Evolutionary conservation across 1,139 yeast species (phyloP).

Genomic region (Lodderomyces jiufengensis): DNA sequence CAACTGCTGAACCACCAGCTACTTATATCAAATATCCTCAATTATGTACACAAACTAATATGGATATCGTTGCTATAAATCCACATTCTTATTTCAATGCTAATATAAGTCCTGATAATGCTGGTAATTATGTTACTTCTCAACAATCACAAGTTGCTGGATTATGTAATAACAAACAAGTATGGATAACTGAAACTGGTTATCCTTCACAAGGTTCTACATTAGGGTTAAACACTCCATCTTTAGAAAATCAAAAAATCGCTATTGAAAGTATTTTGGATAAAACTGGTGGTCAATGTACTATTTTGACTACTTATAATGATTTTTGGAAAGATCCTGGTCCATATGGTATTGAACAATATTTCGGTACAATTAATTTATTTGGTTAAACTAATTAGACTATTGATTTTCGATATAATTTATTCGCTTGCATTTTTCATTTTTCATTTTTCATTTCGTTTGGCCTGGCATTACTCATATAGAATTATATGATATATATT

Average conservation of each 20-base stretch:
- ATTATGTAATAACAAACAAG: conserved; percentile 49
- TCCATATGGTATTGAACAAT: conserved; percentile 77
- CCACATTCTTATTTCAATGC: conserved; percentile 83
- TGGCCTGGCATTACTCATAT: no score
- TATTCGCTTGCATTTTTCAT: background rate
- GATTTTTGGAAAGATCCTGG: conserved; percentile 92
- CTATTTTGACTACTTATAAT: conserved; percentile 71
- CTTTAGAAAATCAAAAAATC: conserved; percentile 59
- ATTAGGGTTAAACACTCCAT: conserved; percentile 74
- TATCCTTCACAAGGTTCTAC: conserved; percentile 73
- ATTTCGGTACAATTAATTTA: conserved; percentile 65
- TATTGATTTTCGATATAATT: background rate
- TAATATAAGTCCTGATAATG: conserved; percentile 53
- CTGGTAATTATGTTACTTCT: conserved; percentile 69
- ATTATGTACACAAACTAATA: conserved; percentile 51
- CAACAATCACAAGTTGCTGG: conserved; percentile 54
- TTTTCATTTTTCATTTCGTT: background rate
- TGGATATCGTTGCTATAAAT: conserved; percentile 75
- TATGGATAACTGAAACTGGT: conserved; percentile 78
- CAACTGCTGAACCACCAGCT: conserved; percentile 90
- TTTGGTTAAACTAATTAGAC: conserved; percentile 17
- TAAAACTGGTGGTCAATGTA: conserved; percentile 55
- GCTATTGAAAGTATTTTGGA: conserved; percentile 64
- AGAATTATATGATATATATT: no score
- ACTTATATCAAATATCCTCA: conserved; percentile 58